Percentiles rank a stretch among this genome's conserved stretches.
Conservation (phyloP, 345 rosid genomes). For the Citrus trifoliata region DNA sequence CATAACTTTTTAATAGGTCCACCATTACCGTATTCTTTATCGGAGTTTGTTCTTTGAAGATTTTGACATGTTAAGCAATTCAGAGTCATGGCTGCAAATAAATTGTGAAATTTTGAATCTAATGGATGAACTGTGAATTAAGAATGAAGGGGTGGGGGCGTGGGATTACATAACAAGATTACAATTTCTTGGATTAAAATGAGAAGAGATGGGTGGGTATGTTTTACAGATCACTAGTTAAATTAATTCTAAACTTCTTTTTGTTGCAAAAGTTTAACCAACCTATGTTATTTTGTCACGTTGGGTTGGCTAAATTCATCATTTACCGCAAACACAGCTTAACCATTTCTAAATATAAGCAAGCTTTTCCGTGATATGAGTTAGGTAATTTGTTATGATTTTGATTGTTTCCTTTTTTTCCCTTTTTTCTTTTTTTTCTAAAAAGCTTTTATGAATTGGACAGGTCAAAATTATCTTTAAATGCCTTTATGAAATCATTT, state of each 20-base stretch:
- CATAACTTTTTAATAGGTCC: background rate
- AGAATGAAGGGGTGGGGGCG: background rate
- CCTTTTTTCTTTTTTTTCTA: no score
- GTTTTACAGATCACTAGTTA: background rate
- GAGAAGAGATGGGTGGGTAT: background rate
- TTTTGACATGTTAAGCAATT: slow-evolving; percentile 59
- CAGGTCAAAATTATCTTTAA: no score
- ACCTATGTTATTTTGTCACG: background rate
- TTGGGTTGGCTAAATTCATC: background rate
- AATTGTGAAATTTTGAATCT: background rate
- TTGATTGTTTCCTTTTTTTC: no score
- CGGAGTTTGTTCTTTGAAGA: slow-evolving; percentile 32
- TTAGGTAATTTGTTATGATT: background rate
- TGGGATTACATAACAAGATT: background rate
- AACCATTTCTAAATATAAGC: slow-evolving; percentile 11
- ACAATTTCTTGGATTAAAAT: background rate
- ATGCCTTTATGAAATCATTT: no score
- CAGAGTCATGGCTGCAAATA: slow-evolving; percentile 42
- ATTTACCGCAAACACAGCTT: slow-evolving; percentile 21
- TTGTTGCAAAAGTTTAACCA: background rate
- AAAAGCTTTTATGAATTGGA: no score
- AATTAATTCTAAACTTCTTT: background rate
- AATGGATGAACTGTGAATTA: background rate
- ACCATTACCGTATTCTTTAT: slow-evolving; percentile 4
- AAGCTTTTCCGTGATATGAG: background rate